Percentiles rank a stretch among this genome's conserved stretches.
These are phyloP conservation scores for Fraxinus latifolia DNA, from an alignment of 305 asterid species.

Conservation along the genomic window DNA sequence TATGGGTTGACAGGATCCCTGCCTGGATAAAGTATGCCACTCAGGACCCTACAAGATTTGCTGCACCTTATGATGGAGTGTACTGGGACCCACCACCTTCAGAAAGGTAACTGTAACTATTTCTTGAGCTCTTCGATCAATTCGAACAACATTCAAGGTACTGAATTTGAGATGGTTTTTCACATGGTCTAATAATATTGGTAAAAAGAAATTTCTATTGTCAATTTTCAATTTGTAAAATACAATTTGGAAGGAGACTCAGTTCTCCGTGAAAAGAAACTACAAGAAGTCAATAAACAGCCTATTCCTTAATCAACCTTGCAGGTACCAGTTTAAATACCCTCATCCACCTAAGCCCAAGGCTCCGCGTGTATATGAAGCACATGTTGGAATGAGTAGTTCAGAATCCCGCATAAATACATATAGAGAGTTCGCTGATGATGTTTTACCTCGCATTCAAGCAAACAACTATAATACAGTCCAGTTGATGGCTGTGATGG, in stretches of 20 bases:
- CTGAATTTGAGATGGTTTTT: not conserved
- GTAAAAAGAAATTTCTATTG: not conserved
- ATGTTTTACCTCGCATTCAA: constrained; percentile 75
- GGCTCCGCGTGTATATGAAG: constrained; percentile 90
- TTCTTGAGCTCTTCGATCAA: constrained; percentile 13
- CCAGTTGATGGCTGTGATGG: constrained; percentile 99
- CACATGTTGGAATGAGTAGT: constrained; percentile 99
- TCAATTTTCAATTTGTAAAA: constrained; percentile 8
- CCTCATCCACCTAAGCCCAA: constrained; percentile 80
- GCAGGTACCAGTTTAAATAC: constrained; percentile 77
- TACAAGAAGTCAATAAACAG: constrained; percentile 12
- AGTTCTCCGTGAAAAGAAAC: not conserved
- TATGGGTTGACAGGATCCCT: constrained; percentile 86
- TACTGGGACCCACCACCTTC: constrained; percentile 92
- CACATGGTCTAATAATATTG: not conserved
- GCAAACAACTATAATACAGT: constrained; percentile 87
- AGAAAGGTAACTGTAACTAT: constrained; percentile 53
- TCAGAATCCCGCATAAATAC: constrained; percentile 73
- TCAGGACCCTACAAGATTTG: constrained; percentile 71
- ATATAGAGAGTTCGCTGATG: constrained; percentile 88
- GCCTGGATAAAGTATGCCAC: constrained; percentile 92
- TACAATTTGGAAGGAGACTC: constrained; percentile 8
- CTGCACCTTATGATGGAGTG: constrained; percentile 95
- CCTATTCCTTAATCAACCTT: constrained; percentile 23
- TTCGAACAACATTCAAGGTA: not conserved